Evolutionary conservation across 192 early-diverging fungal genomes (phyloP).

Genomic region (Kickxella alabastrina): DNA sequence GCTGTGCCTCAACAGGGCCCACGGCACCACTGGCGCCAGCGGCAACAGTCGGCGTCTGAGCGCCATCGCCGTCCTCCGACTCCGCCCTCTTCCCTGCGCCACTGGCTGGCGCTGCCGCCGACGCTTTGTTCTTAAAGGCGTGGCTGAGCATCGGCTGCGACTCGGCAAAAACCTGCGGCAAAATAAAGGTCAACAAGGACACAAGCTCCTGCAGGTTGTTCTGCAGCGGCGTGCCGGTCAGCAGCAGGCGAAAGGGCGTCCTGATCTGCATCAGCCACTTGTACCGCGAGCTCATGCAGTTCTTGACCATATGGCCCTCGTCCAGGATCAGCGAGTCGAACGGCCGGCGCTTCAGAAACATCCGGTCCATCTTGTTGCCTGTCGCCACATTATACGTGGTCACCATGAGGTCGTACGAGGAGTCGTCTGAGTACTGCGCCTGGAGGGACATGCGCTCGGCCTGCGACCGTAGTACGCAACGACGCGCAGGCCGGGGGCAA

Average conservation of each 20-base stretch:
- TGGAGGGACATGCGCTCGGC: conserved; percentile 56
- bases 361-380: conserved; percentile 62
- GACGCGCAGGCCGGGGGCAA: conserved; percentile 59
- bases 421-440: conserved; percentile 51
- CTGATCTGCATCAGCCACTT: conserved; percentile 67
- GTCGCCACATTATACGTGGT: conserved; percentile 83
- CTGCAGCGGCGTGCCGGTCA: conserved; percentile 84
- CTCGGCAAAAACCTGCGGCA: conserved; percentile 73
- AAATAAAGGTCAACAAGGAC: conserved; percentile 78
- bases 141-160: conserved; percentile 42
- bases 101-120: no score
- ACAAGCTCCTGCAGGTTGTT: conserved; percentile 88
- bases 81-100: conserved; percentile 12
- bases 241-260: conserved; percentile 59
- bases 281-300: conserved; percentile 73
- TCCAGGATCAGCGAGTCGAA: conserved; percentile 77
- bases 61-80: conserved; percentile 35
- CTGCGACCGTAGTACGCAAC: conserved; percentile 60
- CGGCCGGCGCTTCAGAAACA: conserved; percentile 61
- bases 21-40: conserved; percentile 7
- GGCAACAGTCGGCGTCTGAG: conserved; percentile 16
- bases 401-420: conserved; percentile 61
- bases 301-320: conserved; percentile 92
- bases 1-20: conserved; percentile 50
- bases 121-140: conserved; percentile 38